Conservation (phyloP, 2,329 filamentous ascomycete genomes). For the Fusarium sp. region DNA sequence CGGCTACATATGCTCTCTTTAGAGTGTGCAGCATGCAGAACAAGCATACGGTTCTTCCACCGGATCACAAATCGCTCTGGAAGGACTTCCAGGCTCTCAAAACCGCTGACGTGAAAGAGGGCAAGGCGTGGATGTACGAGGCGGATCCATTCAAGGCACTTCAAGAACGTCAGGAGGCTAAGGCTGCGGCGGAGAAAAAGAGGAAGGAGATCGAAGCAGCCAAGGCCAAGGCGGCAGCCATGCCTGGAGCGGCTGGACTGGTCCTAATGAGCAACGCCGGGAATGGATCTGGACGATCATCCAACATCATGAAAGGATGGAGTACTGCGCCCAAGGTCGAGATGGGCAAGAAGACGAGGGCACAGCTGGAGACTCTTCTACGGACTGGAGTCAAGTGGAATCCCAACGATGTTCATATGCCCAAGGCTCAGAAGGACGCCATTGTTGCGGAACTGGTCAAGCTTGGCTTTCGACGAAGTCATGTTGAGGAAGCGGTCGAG, state of each 20-base stretch:
- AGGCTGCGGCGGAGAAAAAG: conserved; percentile 82
- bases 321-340: conserved; percentile 89
- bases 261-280: conserved; percentile 62
- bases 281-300: conserved; percentile 46
- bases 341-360: conserved; percentile 85
- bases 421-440: conserved; percentile 64
- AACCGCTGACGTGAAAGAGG: conserved; percentile 81
- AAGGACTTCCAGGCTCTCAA: conserved; percentile 90
- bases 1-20: conserved; percentile 91
- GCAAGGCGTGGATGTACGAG: conserved; percentile 89
- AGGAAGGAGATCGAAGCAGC: conserved; percentile 76
- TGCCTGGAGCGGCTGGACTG: conserved; percentile 69
- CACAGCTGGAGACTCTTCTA: conserved; percentile 83
- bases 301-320: conserved; percentile 79
- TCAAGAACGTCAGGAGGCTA: conserved; percentile 83
- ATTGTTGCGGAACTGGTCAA: conserved; percentile 79
- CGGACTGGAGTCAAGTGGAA: conserved; percentile 89
- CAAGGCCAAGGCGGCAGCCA: conserved; percentile 75
- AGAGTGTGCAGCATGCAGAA: conserved; percentile 96
- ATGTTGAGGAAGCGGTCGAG: conserved; percentile 87
- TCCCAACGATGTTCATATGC: conserved; percentile 77
- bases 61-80: conserved; percentile 90
- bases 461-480: conserved; percentile 90
- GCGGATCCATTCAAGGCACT: conserved; percentile 90
- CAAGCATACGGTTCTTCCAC: conserved; percentile 92